Base-by-base conservation (phyloP, 2,329 filamentous ascomycete species). In the Botrytis sinoallii region DNA sequence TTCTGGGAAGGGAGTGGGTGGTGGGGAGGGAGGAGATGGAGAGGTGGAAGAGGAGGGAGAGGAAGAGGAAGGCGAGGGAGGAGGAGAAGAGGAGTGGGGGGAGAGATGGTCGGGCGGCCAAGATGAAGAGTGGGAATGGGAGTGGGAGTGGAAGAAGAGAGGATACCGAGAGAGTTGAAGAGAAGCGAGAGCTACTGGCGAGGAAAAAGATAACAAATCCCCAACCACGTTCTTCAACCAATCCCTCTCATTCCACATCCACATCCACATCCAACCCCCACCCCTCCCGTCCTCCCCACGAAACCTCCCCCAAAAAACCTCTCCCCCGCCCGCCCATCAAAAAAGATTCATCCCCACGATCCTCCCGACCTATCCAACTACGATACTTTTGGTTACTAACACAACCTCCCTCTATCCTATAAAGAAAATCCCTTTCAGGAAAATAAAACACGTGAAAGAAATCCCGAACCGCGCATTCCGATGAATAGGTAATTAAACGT, bases 1-100 rank as follows among this genome's bases (percentile, higher is more conserved):
- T 89, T 9, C 82, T 92, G 22, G 80, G 81, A 4, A 81, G 80
- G 73, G 86, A 88, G 0, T 92, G 90, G 90, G 79, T 85, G n/a
- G 77, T 91, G 44, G 84, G 82, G 44, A 80, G 81, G 35, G 84
- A 82, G 73, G 84, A 87, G 40, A 69, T 73, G 61, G 75, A 76
- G 69, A 74, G 48, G 32, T 74, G 61, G 61, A 69, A 64, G 74
- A 73, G 68, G 65, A 74, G 59, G 61, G 64, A 74, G 73, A 57
- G 66, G 73, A 60, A 65, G 72, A 35, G 61, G 64, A 80, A 80
- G 79, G 81, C 70, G 78, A 77, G 78, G 76, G 78, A 40, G 29
- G 10, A 35, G 10, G 64, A 35, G n/a, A 29, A 29, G 35, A 60
- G 20, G 12, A 12, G 12, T 18, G 8, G 7, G 12, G 6, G 57